Percentiles rank a stretch among this genome's conserved stretches.
Conservation (phyloP, 495 filamentous ascomycete species). For the Pyrenula massariospora region DNA sequence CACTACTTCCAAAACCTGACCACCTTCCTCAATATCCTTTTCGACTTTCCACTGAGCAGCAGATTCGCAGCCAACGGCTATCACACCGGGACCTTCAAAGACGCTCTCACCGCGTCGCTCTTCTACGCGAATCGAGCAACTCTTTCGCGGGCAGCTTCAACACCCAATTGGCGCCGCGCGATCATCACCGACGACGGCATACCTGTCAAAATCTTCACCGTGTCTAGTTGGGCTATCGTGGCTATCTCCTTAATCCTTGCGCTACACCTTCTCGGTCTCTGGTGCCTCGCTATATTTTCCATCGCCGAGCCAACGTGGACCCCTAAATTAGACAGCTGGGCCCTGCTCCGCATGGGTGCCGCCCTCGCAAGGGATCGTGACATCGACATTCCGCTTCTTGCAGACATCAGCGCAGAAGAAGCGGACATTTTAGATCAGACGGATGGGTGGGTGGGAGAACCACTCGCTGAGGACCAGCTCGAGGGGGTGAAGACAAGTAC, state of each 20-base stretch:
- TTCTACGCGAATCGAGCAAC: neutral
- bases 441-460: neutral
- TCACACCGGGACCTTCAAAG: neutral
- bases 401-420: neutral
- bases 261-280: neutral
- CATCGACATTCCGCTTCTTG: neutral
- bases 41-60: neutral
- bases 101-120: neutral
- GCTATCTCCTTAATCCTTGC: neutral
- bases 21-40: neutral
- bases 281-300: neutral
- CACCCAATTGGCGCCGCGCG: neutral
- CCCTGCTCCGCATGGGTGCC: neutral
- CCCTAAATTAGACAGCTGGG: neutral
- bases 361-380: neutral
- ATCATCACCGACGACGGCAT: neutral
- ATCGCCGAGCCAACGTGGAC: neutral
- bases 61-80: neutral
- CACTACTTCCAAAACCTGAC: neutral
- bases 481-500: neutral
- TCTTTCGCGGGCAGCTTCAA: neutral
- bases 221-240: neutral
- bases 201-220: neutral
- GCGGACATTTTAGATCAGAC: neutral
- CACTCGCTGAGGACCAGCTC: neutral